Percentiles rank a stretch among this genome's conserved stretches.
Conservation (phyloP, 345 rosid species). For the Brassica juncea region DNA sequence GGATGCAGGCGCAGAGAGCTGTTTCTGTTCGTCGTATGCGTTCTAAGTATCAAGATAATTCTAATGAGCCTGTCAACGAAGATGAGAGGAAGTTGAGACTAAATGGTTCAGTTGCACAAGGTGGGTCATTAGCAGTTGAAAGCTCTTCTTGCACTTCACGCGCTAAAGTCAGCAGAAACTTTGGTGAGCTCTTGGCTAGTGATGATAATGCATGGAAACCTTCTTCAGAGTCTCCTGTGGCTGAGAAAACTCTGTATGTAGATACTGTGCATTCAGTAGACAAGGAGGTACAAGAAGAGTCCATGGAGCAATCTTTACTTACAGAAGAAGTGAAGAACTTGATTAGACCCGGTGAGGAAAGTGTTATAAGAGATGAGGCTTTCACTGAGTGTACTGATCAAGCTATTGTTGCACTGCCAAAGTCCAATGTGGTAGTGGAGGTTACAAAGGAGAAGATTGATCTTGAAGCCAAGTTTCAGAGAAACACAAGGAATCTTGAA, state of each 20-base stretch:
- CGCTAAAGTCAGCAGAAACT: constrained; percentile 40
- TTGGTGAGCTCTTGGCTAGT: constrained; percentile 54
- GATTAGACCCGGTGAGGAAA: constrained; percentile 26
- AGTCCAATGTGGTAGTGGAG: constrained; percentile 22
- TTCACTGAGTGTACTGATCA: constrained; percentile 16
- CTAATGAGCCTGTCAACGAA: constrained; percentile 24
- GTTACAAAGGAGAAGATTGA: constrained; percentile 40
- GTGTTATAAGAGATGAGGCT: constrained; percentile 27
- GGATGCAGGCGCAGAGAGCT: constrained; percentile 46
- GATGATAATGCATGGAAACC: constrained; percentile 54
- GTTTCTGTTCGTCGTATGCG: constrained; percentile 49
- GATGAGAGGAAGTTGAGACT: constrained; percentile 37
- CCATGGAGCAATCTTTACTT: background rate
- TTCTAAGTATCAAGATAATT: constrained; percentile 40
- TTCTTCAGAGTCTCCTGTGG: constrained; percentile 43
- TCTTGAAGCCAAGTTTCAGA: constrained; percentile 38
- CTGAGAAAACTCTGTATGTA: constrained; percentile 78
- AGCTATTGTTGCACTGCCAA: constrained; percentile 26
- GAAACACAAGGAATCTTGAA: constrained; percentile 34
- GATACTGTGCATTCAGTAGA: constrained; percentile 55
- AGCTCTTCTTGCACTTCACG: constrained; percentile 17
- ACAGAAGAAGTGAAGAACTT: constrained; percentile 32
- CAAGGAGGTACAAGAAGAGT: constrained; percentile 40
- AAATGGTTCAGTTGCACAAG: constrained; percentile 40
- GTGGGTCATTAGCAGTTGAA: constrained; percentile 14